A percentile compares a stretch with the other conserved stretches of the same genome.
Evolutionary conservation across 495 filamentous ascomycete species (phyloP).

Genomic region (Penicillium cosmopolitanum): DNA sequence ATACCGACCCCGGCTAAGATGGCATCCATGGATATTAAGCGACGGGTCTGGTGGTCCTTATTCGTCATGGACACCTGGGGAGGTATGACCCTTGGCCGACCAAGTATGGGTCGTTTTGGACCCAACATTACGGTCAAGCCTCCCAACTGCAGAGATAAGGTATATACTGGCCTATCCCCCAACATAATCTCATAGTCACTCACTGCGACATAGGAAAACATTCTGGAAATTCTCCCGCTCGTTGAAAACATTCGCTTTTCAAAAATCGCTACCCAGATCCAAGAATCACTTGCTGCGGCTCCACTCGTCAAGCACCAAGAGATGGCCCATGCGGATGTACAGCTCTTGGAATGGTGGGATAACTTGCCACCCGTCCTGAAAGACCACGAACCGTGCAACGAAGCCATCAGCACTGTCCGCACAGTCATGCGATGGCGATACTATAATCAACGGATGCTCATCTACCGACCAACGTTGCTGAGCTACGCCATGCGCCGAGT

Average conservation of each 20-base stretch:
- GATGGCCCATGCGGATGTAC: conserved; percentile 64
- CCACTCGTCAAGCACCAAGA: conserved; percentile 68
- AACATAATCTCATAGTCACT: conserved; percentile 38
- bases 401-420: conserved; percentile 68
- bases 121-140: conserved; percentile 71
- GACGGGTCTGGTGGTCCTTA: conserved; percentile 79
- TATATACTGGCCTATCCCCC: conserved; percentile 29
- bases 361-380: conserved; percentile 72
- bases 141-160: conserved; percentile 63
- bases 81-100: conserved; percentile 74
- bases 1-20: conserved; percentile 35
- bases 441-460: conserved; percentile 75
- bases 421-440: conserved; percentile 84
- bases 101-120: conserved; percentile 74
- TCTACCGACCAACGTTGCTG: conserved; percentile 75
- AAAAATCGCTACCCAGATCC: conserved; percentile 76
- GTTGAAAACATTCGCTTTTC: conserved; percentile 81
- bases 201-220: conserved; percentile 32
- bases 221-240: conserved; percentile 67
- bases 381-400: conserved; percentile 69
- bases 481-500: conserved; percentile 70
- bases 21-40: conserved; percentile 58
- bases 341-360: conserved; percentile 71
- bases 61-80: conserved; percentile 84
- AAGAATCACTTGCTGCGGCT: conserved; percentile 72